Base-by-base conservation (phyloP, 2,329 filamentous ascomycete species). In the Paradendryphiella salina region DNA sequence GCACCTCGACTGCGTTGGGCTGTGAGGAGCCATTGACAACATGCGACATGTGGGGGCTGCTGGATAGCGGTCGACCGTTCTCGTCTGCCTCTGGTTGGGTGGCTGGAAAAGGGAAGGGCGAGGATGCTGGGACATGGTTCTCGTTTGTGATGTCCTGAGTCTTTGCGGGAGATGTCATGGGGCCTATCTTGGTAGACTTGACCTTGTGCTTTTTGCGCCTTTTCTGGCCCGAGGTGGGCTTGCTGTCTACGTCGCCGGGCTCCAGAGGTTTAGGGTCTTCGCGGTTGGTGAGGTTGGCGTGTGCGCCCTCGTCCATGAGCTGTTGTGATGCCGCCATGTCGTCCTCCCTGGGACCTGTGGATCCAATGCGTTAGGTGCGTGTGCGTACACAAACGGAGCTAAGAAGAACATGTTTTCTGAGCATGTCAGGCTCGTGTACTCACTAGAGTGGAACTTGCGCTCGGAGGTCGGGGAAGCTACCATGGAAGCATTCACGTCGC, bases 301-400 rank as follows among this genome's bases (percentile, higher is more conserved):
- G 41, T 29, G 41, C 55, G 14, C 18, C 31, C 38, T 44, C 62
- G 32, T 51, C 57, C 29, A 61, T 52, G 28, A 65, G 59, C 26
- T 65, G 62, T 44, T 60, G 57, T 20, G 57, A 58, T 6, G 62
- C 62, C 9, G 56, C 54, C 20, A 55, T 31, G 45, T 64, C 57
- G 41, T 65, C 62, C 53, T 58, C 58, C 2, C 47, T 46, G 0
- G 61, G 57, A 31, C 44, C 62, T 64, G 31, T n/a, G 10, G 4
- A 23, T 28, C 23, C 44, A 46, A 54, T 35, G 33, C 21, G 52
- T 63, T 32, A 64, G 60, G 46, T 10, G 32, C 14, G 36, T 21
- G n/a, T 42, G 37, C 31, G 21, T 10, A 11, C 28, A 29, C 7
- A n/a, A 18, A n/a, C 35, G 21, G 28, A 51, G 42, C 23, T 23